phyloP scores from a whole-genome alignment of 768 basidiomycete genomes.

The Cyclocybe cylindracea region DNA sequence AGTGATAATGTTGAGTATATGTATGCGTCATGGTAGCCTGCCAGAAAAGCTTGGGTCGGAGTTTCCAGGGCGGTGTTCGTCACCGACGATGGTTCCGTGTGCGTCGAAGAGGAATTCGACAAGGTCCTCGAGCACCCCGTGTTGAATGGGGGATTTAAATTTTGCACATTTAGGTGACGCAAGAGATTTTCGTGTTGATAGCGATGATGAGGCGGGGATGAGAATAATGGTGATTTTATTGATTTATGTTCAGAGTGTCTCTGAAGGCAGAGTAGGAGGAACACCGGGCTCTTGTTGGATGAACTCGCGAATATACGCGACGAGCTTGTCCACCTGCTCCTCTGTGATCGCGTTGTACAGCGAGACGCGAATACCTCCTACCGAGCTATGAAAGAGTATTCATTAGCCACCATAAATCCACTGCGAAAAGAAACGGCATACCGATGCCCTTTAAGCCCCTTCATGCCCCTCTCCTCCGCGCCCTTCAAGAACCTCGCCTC shows the following conservation, averaged over 20 bases:
- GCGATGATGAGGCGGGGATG: neutral
- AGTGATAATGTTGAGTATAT: no score
- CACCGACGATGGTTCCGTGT: no score
- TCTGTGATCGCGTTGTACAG: slow-evolving; percentile 89
- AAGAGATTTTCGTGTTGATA: no score
- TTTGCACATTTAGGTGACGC: no score
- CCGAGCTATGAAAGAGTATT: slow-evolving; percentile 39
- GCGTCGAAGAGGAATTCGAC: no score
- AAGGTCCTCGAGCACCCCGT: no score
- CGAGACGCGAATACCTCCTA: slow-evolving; percentile 81
- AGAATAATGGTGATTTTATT: neutral
- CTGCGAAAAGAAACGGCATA: slow-evolving; percentile 36
- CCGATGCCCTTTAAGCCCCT: slow-evolving; percentile 92
- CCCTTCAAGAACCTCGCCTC: slow-evolving; percentile 78
- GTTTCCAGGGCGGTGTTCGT: no score
- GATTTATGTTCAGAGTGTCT: neutral
- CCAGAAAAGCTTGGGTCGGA: no score
- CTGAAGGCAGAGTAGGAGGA: slow-evolving; percentile 22
- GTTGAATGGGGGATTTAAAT: no score
- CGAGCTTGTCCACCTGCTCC: slow-evolving; percentile 62
- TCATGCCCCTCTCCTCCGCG: slow-evolving; percentile 79
- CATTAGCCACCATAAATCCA: slow-evolving; percentile 1
- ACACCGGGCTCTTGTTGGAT: slow-evolving; percentile 21
- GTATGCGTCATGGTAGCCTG: no score
- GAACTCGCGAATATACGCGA: slow-evolving; percentile 63